Evolutionary conservation across 352 stramenopile genomes (phyloP).

Genomic region (Pythium sp.): DNA sequence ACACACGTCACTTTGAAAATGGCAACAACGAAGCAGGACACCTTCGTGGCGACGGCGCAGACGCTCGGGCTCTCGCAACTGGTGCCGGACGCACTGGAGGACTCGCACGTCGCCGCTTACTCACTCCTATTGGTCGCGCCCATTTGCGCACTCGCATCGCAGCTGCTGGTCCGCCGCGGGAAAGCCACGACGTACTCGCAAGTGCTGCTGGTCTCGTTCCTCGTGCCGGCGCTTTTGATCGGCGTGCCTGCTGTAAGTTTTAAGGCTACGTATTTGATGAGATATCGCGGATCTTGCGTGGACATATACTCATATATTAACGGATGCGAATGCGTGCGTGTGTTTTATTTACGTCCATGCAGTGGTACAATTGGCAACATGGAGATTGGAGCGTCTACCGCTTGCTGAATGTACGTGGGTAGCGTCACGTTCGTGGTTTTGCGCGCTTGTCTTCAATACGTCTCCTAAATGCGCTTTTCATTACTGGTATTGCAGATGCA

Average conservation of each 20-base stretch:
- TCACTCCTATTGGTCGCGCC: slow-evolving; percentile 47
- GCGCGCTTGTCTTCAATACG: slow-evolving; percentile 9
- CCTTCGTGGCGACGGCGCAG: neutral
- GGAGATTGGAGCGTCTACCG: slow-evolving; percentile 25
- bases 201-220: slow-evolving; percentile 42
- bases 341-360: neutral
- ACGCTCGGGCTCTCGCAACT: slow-evolving; percentile 36
- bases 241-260: slow-evolving; percentile 34
- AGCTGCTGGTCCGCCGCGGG: slow-evolving; percentile 32
- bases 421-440: slow-evolving; percentile 2
- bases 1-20: slow-evolving; percentile 13
- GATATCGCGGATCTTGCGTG: neutral
- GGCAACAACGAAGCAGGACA: neutral
- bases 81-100: slow-evolving; percentile 43
- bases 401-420: slow-evolving; percentile 20
- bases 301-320: neutral
- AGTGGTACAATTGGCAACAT: slow-evolving; percentile 24
- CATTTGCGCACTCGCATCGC: slow-evolving; percentile 29
- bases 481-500: slow-evolving; percentile 34
- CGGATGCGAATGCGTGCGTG: neutral
- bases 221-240: slow-evolving; percentile 39
- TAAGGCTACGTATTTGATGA: neutral
- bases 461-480: neutral
- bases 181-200: slow-evolving; percentile 42
- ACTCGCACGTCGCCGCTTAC: slow-evolving; percentile 42